A percentile compares a stretch with the other conserved stretches of the same genome.
These are phyloP conservation scores for Helianthus tuberosus DNA, from an alignment of 129 eudicot genomes.

Conservation along the genomic window DNA sequence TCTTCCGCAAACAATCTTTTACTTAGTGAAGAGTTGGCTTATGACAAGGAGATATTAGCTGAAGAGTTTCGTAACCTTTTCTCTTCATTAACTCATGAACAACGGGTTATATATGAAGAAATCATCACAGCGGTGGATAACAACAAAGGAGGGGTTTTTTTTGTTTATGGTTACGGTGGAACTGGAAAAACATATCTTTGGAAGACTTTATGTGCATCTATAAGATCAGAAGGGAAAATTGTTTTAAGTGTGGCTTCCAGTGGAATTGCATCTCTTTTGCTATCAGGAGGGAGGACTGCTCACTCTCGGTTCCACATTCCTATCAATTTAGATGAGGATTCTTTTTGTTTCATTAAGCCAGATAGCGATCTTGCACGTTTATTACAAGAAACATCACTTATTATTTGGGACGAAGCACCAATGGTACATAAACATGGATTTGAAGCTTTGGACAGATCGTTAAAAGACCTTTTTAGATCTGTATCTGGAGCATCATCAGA, in stretches of 20 bases:
- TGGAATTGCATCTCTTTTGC: no score
- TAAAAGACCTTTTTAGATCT: background rate
- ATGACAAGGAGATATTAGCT: background rate
- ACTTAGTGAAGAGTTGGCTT: background rate
- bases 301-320: no score
- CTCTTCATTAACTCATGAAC: background rate
- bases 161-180: background rate
- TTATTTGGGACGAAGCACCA: background rate
- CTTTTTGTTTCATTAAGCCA: background rate
- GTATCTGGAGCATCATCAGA: no score
- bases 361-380: background rate
- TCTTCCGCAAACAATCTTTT: background rate
- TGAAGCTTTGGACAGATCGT: background rate
- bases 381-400: background rate
- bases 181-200: background rate
- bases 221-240: no score
- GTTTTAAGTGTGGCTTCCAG: no score
- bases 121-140: background rate
- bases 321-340: background rate
- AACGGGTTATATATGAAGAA: background rate
- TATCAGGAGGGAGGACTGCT: no score
- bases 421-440: conserved; percentile 9
- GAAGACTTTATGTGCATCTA: no score
- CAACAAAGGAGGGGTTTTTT: background rate
- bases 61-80: background rate